Percentiles rank a stretch among this genome's conserved stretches.
Evolutionary conservation across 2,329 filamentous ascomycete genomes (phyloP).

Genomic region (Pseudogymnoascus sp.): DNA sequence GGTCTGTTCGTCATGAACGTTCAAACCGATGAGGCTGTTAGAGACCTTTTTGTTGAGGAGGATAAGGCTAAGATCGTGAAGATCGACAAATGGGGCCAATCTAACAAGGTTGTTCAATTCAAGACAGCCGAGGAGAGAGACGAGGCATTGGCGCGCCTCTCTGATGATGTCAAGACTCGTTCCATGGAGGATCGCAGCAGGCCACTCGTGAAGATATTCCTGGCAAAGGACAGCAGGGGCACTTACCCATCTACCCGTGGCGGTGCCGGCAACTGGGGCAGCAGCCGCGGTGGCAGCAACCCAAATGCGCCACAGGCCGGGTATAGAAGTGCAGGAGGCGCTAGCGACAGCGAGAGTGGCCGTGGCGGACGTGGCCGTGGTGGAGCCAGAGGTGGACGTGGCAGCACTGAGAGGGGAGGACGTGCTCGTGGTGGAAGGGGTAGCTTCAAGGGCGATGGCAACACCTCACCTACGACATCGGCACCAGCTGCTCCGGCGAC

Average conservation of each 20-base stretch:
- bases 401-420: conserved; percentile 42
- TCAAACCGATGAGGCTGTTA: conserved; percentile 73
- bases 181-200: conserved; percentile 64
- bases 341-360: conserved; percentile 61
- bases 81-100: conserved; percentile 70
- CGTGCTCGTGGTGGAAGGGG: conserved; percentile 51
- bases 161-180: conserved; percentile 68
- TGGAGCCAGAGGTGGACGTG: conserved; percentile 45
- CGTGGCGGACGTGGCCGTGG: conserved; percentile 51
- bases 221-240: conserved; percentile 53
- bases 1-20: conserved; percentile 88
- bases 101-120: conserved; percentile 83
- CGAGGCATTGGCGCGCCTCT: conserved; percentile 65
- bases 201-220: conserved; percentile 77
- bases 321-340: conserved; percentile 79
- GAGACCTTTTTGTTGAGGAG: conserved; percentile 73
- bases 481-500: conserved; percentile 38
- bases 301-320: conserved; percentile 53
- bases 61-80: conserved; percentile 74
- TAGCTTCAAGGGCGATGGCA: conserved; percentile 52
- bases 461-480: conserved; percentile 37
- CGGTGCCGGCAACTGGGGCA: conserved; percentile 61
- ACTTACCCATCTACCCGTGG: conserved; percentile 50
- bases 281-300: conserved; percentile 55
- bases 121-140: conserved; percentile 72